Evolutionary conservation across 108 stramenopile genomes (phyloP), one percentile per base, ranked within the genome.

Genomic region (Pseudonitzschia multiseries): DNA sequence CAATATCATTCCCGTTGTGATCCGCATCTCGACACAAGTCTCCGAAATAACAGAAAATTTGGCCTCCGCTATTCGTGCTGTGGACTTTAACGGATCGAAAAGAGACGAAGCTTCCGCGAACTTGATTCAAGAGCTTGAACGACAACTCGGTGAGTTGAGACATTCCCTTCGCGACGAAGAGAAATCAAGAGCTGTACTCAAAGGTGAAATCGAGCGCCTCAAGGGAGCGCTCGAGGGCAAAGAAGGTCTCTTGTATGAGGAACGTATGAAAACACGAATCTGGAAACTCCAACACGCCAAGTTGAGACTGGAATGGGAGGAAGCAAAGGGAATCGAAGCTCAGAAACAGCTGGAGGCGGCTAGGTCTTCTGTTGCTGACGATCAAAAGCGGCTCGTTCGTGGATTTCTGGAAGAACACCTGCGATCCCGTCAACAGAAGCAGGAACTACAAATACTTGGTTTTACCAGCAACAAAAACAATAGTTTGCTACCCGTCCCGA

Each of bases 211-310:
- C 9, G 32, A n/a, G 12, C n/a, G 33, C 20, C 0, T 62, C 36
- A 28, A 62, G 15, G 32, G 32, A 21, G 36, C 61, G 8, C 32
- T 62, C 33, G 29, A 62, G 36, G 61, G 61, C 36, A 33, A 62
- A 0, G 61, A 62, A 14, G n/a, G 4, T 20, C 22, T 62, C 32
- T 12, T 62, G 36, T 62, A 62, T 20, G 61, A 62, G 15, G 61
- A 62, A 62, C 61, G 61, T 17, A 62, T 62, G 61, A 62, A 40
- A 17, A 24, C 33, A 9, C 32, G 61, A 33, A 8, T 14, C n/a
- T 31, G 32, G 32, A 62, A 41, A 33, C 61, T 33, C n/a, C 12
- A 62, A n/a, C 10, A 31, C 15, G 2, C 32, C n/a, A 8, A 62
- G n/a, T 13, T 62, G 36, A 62, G 9, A n/a, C 13, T 40, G n/a